Conservation (phyloP, 2,329 filamentous ascomycete species). For the Colletotrichum sansevieriae region DNA sequence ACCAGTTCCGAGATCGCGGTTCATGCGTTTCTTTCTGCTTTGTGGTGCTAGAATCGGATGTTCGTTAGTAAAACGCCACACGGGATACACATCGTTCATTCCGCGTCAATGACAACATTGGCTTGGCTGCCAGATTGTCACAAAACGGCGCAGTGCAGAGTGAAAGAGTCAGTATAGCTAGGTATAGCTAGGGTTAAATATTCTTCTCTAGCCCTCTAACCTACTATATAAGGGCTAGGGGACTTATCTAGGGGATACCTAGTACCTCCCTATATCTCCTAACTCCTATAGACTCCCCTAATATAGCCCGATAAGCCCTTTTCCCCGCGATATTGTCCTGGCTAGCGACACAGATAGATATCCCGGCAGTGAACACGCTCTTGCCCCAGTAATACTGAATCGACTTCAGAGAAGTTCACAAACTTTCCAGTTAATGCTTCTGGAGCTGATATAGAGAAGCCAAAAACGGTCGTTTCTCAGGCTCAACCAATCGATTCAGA, state of each 20-base stretch:
- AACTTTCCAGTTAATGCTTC: neutral
- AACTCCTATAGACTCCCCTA: too few relatives aligned
- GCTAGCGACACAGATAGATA: conserved; percentile 6
- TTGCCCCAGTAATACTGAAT: conserved; percentile 6
- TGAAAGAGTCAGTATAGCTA: too few relatives aligned
- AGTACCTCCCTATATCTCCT: too few relatives aligned
- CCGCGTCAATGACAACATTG: neutral
- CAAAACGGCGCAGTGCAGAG: too few relatives aligned
- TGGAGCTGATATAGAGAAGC: neutral
- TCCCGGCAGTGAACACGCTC: neutral
- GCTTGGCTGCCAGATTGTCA: neutral
- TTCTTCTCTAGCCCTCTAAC: too few relatives aligned
- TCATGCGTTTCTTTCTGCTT: neutral
- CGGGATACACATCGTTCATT: conserved; percentile 11
- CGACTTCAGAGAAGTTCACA: too few relatives aligned
- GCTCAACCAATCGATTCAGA: conserved; percentile 1
- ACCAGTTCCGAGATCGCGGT: neutral
- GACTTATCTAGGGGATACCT: too few relatives aligned
- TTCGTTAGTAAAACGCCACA: neutral
- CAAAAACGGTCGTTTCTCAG: neutral
- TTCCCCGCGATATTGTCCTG: too few relatives aligned
- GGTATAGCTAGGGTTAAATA: too few relatives aligned
- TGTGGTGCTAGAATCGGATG: conserved; percentile 1
- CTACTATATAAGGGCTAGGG: too few relatives aligned
- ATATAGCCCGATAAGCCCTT: too few relatives aligned